A percentile compares a stretch with the other conserved stretches of the same genome.
Conservation (phyloP, 2,329 filamentous ascomycete genomes). For the Beauveria sp. region DNA sequence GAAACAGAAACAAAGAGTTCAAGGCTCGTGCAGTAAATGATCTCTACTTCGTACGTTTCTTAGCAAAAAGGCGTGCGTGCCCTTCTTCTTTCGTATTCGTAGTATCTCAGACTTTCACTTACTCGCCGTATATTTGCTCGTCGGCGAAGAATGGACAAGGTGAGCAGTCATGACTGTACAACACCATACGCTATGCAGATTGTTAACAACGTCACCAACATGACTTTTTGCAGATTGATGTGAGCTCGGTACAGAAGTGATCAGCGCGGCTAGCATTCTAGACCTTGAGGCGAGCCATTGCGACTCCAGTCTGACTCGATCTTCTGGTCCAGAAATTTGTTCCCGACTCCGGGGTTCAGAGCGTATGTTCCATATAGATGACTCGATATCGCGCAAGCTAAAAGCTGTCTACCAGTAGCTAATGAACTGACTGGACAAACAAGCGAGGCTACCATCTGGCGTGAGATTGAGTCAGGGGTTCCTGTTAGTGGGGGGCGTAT, state of each 20-base stretch:
- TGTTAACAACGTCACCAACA: not conserved
- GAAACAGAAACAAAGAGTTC: not conserved
- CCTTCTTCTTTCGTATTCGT: not conserved
- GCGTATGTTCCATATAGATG: not conserved
- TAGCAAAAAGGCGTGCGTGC: not conserved
- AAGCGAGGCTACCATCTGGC: not conserved
- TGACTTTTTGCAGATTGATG: not conserved
- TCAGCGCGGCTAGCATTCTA: not conserved
- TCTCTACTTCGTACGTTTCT: not conserved
- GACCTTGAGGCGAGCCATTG: not conserved
- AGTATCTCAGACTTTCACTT: not conserved
- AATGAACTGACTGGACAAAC: not conserved
- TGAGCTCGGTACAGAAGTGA: not conserved
- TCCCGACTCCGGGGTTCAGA: not conserved
- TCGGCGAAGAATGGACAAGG: not conserved
- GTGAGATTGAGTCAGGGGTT: slow-evolving; percentile 3
- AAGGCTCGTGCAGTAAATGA: too few species aligned
- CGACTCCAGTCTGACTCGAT: not conserved
- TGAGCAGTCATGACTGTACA: too few species aligned
- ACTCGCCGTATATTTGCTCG: not conserved
- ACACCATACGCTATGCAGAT: not conserved
- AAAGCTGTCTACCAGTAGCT: too few species aligned
- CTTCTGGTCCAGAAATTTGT: not conserved
- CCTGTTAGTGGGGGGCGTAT: not conserved
- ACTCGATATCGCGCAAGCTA: too few species aligned